Base-by-base conservation (phyloP, 805 yeast species). In the Cephaloascus fragrans region DNA sequence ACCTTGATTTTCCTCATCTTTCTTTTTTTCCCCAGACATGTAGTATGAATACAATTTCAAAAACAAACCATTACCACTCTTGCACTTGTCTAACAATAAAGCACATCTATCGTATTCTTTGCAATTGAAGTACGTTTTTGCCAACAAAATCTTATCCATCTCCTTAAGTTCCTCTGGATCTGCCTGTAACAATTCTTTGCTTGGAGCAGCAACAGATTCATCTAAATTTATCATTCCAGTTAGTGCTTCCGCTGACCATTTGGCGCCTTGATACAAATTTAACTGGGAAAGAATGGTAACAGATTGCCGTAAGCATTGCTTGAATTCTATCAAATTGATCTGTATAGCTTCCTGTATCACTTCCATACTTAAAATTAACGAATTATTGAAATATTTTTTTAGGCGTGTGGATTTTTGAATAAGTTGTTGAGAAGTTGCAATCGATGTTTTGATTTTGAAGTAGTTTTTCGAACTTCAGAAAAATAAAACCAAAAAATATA, bases 51-150 rank as follows among this genome's bases (percentile, higher is more conserved):
- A 90, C 9, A 84, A 60, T 36, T 76, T 62, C 28, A 88, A 56
- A 51, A 89, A 93, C 26, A 59, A 36, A 3, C 80, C 74, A 37
- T 69, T 67, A 0, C 78, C 64, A 37, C 77, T 66, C 17, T 48
- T 53, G 37, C 80, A 75, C 14, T 67, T 66, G 40, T 66, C 67
- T 41, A 93, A 61, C 12, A 68, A 69, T 47, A 67, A 64, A 3
- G 83, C 76, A 41, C 89, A 83, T 19, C 97, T 61, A 41, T 81
- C 90, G 53, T 80, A 90, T 57, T 93, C 97, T 49, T 83, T 80
- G 51, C 86, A 77, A 50, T 77, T 82, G 64, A 90, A 86, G 52
- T 83, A 80, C 0, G 83, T 56, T 39, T 77, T 75, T 1, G 90
- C 96, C 19, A 86, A 62, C 14, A 74, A 46, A 19, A 83, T 59